Conservation (phyloP, 345 rosid species). For the Trapa bicornis region DNA sequence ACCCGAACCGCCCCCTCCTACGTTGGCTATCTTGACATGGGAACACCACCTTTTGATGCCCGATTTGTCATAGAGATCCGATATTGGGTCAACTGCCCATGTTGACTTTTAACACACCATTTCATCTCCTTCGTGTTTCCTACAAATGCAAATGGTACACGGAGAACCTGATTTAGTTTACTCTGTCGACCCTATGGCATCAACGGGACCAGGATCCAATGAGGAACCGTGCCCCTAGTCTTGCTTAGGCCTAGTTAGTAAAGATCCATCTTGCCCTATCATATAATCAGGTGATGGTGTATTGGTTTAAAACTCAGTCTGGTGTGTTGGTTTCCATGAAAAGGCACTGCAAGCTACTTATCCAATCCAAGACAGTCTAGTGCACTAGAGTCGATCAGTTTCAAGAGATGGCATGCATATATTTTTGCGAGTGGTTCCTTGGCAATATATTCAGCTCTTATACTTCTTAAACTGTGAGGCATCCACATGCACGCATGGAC, state of each 20-base stretch:
- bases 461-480: too few species aligned
- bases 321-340: too few species aligned
- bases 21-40: not conserved
- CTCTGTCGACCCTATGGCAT: not conserved
- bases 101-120: not conserved
- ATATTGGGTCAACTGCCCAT: slow-evolving; percentile 11
- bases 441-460: too few species aligned
- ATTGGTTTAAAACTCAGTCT: too few species aligned
- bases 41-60: not conserved
- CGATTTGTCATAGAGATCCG: slow-evolving; percentile 11
- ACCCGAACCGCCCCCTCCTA: not conserved
- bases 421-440: too few species aligned
- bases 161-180: not conserved
- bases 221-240: not conserved
- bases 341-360: too few species aligned
- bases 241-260: not conserved
- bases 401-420: too few species aligned
- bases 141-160: not conserved
- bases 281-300: not conserved
- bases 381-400: too few species aligned
- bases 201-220: not conserved
- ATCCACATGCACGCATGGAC: too few species aligned
- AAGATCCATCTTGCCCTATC: not conserved
- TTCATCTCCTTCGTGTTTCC: not conserved
- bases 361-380: too few species aligned